A percentile compares a stretch with the other conserved stretches of the same genome.
phyloP scores from a whole-genome alignment of 306 rosid genomes.

The Fragaria ananassa region DNA sequence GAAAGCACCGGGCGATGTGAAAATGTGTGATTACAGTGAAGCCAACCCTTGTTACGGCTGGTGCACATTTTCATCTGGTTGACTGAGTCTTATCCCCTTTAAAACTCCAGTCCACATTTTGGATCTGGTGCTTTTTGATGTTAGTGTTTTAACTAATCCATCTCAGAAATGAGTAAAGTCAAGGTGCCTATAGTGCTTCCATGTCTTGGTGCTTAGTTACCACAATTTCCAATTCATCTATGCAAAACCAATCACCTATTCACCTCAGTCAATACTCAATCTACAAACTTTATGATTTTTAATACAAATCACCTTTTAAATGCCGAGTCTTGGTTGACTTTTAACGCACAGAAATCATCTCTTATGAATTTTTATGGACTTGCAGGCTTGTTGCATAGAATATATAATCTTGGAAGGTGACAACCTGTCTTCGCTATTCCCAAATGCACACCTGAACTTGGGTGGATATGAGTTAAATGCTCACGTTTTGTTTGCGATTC shows the following conservation, averaged over 20 bases:
- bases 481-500: slow-evolving; percentile 60
- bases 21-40: slow-evolving; percentile 12
- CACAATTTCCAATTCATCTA: not conserved
- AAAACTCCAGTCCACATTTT: not conserved
- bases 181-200: not conserved
- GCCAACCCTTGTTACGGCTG: not conserved
- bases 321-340: not conserved
- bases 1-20: not conserved
- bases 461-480: slow-evolving; percentile 52
- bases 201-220: not conserved
- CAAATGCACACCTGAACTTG: slow-evolving; percentile 65
- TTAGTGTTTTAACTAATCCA: slow-evolving; percentile 14
- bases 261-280: not conserved
- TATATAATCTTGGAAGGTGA: slow-evolving; percentile 93
- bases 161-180: not conserved
- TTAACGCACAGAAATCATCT: slow-evolving; percentile 18
- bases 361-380: slow-evolving; percentile 21
- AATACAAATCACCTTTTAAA: not conserved
- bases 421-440: slow-evolving; percentile 87
- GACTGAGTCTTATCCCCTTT: not conserved
- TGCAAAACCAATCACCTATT: not conserved
- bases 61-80: slow-evolving; percentile 11
- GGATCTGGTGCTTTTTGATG: slow-evolving; percentile 14
- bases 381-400: slow-evolving; percentile 92
- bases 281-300: not conserved